These are phyloP conservation scores for Lactarius hengduanensis DNA, from an alignment of 768 basidiomycete genomes.

Conservation along the genomic window DNA sequence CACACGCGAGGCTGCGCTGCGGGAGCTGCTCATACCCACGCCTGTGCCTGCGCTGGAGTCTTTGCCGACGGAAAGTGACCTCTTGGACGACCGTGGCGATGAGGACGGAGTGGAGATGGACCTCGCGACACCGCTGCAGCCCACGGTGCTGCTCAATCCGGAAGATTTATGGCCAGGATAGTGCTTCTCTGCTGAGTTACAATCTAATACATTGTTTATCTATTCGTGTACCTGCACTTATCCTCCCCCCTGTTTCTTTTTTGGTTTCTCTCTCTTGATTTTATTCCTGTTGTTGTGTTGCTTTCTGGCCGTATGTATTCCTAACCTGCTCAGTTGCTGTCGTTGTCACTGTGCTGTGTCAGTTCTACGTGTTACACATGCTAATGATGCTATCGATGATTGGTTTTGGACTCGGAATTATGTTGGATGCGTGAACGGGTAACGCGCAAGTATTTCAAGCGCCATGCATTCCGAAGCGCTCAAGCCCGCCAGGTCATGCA, in stretches of 20 bases:
- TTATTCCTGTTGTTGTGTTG: slow-evolving; percentile 15
- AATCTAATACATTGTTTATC: background rate
- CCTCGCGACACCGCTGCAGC: slow-evolving; percentile 29
- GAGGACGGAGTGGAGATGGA: slow-evolving; percentile 27
- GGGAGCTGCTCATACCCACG: slow-evolving; percentile 11
- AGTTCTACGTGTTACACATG: background rate
- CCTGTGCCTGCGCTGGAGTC: background rate
- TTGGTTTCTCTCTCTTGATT: background rate
- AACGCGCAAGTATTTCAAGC: background rate
- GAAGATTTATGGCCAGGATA: slow-evolving; percentile 14
- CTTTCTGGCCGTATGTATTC: slow-evolving; percentile 14
- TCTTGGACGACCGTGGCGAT: slow-evolving; percentile 11
- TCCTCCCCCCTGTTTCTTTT: no score
- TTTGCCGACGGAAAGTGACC: slow-evolving; percentile 12
- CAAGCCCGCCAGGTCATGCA: no score
- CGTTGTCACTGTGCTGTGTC: background rate
- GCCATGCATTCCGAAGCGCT: background rate
- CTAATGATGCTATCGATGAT: background rate
- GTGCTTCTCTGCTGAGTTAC: background rate
- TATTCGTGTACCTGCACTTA: background rate
- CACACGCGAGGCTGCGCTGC: slow-evolving; percentile 20
- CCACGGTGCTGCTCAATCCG: slow-evolving; percentile 18
- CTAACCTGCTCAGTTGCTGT: slow-evolving; percentile 9
- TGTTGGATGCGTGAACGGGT: background rate
- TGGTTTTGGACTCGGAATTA: background rate